These are phyloP conservation scores for Pythium apleroticum DNA, from an alignment of 352 stramenopile species.

Conservation along the genomic window DNA sequence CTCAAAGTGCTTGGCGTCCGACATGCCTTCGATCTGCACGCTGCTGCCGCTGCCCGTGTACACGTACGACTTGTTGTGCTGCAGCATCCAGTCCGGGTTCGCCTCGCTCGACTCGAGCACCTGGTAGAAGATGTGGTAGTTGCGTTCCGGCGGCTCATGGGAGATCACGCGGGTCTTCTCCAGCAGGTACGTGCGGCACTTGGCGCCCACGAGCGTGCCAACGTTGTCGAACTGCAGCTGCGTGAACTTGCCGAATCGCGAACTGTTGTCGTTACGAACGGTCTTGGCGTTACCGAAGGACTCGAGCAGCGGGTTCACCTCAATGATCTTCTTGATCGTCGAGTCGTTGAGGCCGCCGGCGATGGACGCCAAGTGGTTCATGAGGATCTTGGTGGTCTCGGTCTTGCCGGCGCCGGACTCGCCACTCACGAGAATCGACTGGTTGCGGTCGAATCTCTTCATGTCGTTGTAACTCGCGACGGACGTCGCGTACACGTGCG, in stretches of 20 bases:
- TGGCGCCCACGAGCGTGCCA: slow-evolving; percentile 70
- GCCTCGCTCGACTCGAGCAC: slow-evolving; percentile 27
- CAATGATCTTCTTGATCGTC: slow-evolving; percentile 82
- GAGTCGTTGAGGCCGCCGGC: slow-evolving; percentile 63
- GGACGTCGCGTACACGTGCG: slow-evolving; percentile 72
- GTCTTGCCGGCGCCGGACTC: slow-evolving; percentile 88
- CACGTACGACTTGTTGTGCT: slow-evolving; percentile 46
- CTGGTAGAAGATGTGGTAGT: slow-evolving; percentile 89
- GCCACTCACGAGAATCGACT: slow-evolving; percentile 86
- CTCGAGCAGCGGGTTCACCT: slow-evolving; percentile 84
- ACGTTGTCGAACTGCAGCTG: slow-evolving; percentile 58
- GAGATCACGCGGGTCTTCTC: slow-evolving; percentile 91
- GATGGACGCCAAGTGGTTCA: slow-evolving; percentile 83
- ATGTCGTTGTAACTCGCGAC: slow-evolving; percentile 73
- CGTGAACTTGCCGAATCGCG: slow-evolving; percentile 55
- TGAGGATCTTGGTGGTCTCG: slow-evolving; percentile 89
- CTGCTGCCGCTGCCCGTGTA: slow-evolving; percentile 64
- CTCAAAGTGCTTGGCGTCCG: slow-evolving; percentile 70
- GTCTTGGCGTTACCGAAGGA: slow-evolving; percentile 79
- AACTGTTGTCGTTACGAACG: slow-evolving; percentile 51
- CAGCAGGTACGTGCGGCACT: slow-evolving; percentile 89
- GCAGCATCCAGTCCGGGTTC: slow-evolving; percentile 46
- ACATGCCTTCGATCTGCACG: slow-evolving; percentile 72
- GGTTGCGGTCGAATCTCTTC: slow-evolving; percentile 59
- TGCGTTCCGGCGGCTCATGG: slow-evolving; percentile 64